Evolutionary conservation across 106 monocot genomes (phyloP).

Genomic region (Dendrobium nobile): DNA sequence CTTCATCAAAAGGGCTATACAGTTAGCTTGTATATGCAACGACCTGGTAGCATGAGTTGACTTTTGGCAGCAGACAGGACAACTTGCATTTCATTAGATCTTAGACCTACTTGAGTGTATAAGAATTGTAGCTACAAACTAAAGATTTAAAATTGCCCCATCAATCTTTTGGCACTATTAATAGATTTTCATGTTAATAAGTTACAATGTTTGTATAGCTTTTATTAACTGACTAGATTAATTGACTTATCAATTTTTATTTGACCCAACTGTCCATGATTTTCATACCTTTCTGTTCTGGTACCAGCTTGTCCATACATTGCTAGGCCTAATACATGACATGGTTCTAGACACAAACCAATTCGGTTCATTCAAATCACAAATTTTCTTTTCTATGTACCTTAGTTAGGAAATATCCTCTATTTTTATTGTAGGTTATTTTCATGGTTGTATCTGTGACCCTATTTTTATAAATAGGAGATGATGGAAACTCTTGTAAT

Average conservation of each 20-base stretch:
- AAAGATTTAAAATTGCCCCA: neutral
- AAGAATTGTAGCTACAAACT: neutral
- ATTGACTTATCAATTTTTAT: neutral
- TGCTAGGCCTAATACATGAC: no score
- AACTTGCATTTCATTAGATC: neutral
- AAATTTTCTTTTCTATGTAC: neutral
- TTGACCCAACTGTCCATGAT: neutral
- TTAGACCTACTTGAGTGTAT: neutral
- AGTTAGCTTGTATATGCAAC: neutral
- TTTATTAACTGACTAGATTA: neutral
- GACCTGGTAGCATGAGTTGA: neutral
- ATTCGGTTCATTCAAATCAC: neutral
- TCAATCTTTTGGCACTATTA: neutral
- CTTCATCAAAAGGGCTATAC: neutral
- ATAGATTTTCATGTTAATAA: neutral
- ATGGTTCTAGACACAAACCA: no score
- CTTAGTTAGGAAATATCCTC: neutral
- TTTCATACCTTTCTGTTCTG: no score
- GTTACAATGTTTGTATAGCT: neutral
- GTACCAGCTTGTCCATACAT: no score
- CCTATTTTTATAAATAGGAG: neutral
- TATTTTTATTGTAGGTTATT: neutral
- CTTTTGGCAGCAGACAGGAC: neutral
- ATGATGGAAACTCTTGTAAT: neutral
- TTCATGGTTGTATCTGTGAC: neutral